These are phyloP conservation scores for Nakazawaea wickerhamii DNA, from an alignment of 805 yeast species.

Conservation along the genomic window DNA sequence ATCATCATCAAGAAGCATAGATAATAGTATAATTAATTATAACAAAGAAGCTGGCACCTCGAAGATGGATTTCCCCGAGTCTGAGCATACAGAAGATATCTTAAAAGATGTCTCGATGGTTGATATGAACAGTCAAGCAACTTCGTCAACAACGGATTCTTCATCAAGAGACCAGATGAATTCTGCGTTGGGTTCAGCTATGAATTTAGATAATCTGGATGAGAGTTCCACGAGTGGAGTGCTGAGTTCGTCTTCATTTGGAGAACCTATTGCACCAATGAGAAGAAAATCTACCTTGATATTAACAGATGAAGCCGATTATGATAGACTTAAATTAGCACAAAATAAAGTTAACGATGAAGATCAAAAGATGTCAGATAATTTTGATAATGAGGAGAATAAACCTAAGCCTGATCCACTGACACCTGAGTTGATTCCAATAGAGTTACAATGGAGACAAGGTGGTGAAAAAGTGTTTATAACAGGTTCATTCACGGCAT, in stretches of 20 bases:
- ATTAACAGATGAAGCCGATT: conserved; percentile 61
- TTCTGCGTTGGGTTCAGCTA: conserved; percentile 9
- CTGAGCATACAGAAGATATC: conserved; percentile 13
- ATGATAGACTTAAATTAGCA: conserved; percentile 40
- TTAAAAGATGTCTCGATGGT: conserved; percentile 31
- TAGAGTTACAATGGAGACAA: conserved; percentile 86
- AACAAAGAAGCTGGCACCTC: neutral
- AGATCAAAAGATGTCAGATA: conserved; percentile 15
- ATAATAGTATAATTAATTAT: neutral
- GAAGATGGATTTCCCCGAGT: conserved; percentile 11
- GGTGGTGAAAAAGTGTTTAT: conserved; percentile 96
- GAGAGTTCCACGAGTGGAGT: neutral
- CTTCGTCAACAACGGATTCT: neutral
- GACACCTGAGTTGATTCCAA: conserved; percentile 31
- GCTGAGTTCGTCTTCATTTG: conserved; percentile 4
- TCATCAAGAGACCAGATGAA: neutral
- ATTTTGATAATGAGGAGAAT: conserved; percentile 21
- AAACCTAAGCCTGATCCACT: conserved; percentile 18
- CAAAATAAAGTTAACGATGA: conserved; percentile 26
- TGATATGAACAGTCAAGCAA: conserved; percentile 19
- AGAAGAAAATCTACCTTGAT: conserved; percentile 70
- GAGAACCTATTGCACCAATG: conserved; percentile 20
- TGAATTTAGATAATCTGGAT: conserved; percentile 14
- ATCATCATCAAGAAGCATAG: neutral
- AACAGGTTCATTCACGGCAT: conserved; percentile 96